Percentiles rank a stretch among this genome's conserved stretches.
Evolutionary conservation across 1,139 yeast species (phyloP).

Genomic region (Suhomyces atakaporum): DNA sequence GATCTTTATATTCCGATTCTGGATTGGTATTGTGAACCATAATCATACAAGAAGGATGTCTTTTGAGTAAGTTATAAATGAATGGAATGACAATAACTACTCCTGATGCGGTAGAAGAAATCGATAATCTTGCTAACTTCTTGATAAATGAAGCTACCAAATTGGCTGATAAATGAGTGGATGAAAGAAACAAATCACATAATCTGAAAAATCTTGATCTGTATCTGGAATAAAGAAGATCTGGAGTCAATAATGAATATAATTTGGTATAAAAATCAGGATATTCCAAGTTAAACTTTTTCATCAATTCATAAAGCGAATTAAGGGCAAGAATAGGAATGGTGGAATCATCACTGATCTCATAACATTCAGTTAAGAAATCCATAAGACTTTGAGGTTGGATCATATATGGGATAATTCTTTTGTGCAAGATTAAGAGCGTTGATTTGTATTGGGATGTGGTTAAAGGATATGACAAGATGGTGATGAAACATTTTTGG

Average conservation of each 20-base stretch:
- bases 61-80: slow-evolving; percentile 80
- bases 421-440: slow-evolving; percentile 72
- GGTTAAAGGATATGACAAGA: slow-evolving; percentile 52
- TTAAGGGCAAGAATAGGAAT: slow-evolving; percentile 82
- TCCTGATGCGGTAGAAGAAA: slow-evolving; percentile 89
- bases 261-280: slow-evolving; percentile 87
- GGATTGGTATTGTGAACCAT: slow-evolving; percentile 64
- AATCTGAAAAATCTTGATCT: slow-evolving; percentile 87
- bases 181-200: slow-evolving; percentile 79
- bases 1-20: slow-evolving; percentile 53
- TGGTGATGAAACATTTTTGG: slow-evolving; percentile 66
- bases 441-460: slow-evolving; percentile 69
- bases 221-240: slow-evolving; percentile 73
- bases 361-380: slow-evolving; percentile 84
- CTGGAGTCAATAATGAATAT: slow-evolving; percentile 76
- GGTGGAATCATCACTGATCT: slow-evolving; percentile 59
- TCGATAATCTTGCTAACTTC: slow-evolving; percentile 69
- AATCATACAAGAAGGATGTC: slow-evolving; percentile 93
- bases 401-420: slow-evolving; percentile 78
- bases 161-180: slow-evolving; percentile 83
- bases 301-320: slow-evolving; percentile 86
- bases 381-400: slow-evolving; percentile 89
- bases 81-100: slow-evolving; percentile 88
- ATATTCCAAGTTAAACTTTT: slow-evolving; percentile 80
- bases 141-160: slow-evolving; percentile 90